Evolutionary conservation across 306 rosid species (phyloP), one percentile per base, ranked within the genome.

Genomic region (Astragalus membranaceus): DNA sequence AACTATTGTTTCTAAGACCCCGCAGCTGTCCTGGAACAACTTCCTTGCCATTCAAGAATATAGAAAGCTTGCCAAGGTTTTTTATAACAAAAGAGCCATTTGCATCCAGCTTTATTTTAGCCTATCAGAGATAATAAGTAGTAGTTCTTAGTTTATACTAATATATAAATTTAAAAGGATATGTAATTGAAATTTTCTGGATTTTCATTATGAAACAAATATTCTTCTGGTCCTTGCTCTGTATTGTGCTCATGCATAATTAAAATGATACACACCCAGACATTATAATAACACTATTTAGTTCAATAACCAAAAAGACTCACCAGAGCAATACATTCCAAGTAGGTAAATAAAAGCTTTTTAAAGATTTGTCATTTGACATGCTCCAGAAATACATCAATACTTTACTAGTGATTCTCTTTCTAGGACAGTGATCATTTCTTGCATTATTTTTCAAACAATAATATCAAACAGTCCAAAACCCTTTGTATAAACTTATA

Each of bases 41-140:
- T 85, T 89, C 96, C 79, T 78, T 84, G 60, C 94, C 97, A 69
- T 92, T 92, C 82, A 89, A 76, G 84, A 77, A 92, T 67, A 92
- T 79, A 23, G 96, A 77, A 53, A 70, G 57, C 83, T 79, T 87
- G 75, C 94, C 97, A 52, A 89, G 81, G 80, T 92, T 92, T 64
- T 74, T 84, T 59, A 92, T 70, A 67, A 66, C 61, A 82, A 92
- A 92, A 55, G 90, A 80, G 68, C 97, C 96, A 47, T 89, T 79
- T 20, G 57, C 81, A 50, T 89, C 88, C 96, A 92, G 56, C 92
- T 71, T 85, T 87, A 92, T 87, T 35, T 83, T 72, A 72, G 97
- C 97, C 97, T 92, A 15, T 37, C 64, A 62, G 43, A 62, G 43
- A 72, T 17, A 70, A 23, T 20, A 63, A 48, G 32, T 37, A 50